Evolutionary conservation across 2,329 filamentous ascomycete genomes (phyloP).

Genomic region (Penicillium capsulatum): DNA sequence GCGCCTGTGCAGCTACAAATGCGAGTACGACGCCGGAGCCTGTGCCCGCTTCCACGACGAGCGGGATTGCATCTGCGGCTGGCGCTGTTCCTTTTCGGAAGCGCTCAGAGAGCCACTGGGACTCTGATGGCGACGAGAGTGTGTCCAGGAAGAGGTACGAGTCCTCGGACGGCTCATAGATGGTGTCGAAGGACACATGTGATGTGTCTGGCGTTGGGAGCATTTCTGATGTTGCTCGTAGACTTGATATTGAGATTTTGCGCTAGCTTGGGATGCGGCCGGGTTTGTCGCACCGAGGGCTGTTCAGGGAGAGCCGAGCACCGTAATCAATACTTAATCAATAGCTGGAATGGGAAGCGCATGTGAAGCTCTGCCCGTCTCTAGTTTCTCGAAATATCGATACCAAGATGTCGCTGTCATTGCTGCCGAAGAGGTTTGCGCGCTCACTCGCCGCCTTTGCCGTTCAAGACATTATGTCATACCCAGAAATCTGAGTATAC

Average conservation of each 20-base stretch:
- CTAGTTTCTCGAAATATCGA: no score
- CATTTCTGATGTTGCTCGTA: conserved; percentile 51
- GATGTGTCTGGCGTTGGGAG: conserved; percentile 90
- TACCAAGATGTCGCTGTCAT: not conserved
- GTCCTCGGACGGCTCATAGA: conserved; percentile 96
- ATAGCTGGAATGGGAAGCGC: no score
- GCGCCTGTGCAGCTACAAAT: conserved; percentile 74
- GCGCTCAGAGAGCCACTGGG: conserved; percentile 60
- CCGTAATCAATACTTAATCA: no score
- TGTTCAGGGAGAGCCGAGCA: not conserved
- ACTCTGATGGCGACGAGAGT: conserved; percentile 67
- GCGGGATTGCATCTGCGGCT: conserved; percentile 38
- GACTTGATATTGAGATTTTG: no score
- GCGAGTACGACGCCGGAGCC: conserved; percentile 92
- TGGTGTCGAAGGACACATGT: conserved; percentile 79
- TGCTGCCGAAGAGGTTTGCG: not conserved
- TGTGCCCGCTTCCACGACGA: conserved; percentile 81
- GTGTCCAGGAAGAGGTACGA: conserved; percentile 93
- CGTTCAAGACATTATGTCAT: conserved; percentile 25
- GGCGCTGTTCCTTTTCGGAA: conserved; percentile 49
- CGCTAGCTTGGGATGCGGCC: no score
- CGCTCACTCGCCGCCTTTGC: not conserved
- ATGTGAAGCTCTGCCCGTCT: no score
- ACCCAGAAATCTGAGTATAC: not conserved
- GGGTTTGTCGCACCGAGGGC: not conserved